Evolutionary conservation across 78 protist species (phyloP), one percentile per base, ranked within the genome.

Genomic region (Protostelium mycophagum): DNA sequence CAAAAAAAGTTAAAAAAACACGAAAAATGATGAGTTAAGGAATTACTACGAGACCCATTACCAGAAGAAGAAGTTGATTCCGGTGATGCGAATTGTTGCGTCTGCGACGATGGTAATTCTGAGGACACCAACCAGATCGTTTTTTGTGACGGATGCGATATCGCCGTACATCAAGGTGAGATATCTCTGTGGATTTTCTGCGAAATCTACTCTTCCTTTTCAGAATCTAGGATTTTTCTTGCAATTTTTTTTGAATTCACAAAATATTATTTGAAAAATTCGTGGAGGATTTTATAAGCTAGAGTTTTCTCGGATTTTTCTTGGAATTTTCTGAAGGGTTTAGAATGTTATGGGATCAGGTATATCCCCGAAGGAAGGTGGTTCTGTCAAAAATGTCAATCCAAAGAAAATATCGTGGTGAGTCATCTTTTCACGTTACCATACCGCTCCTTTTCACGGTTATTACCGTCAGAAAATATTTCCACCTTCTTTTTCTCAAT

Each of bases 71-170:
- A 51, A 51, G 73, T 83, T 23, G 84, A 86, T 29, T 5, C 63
- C 34, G 31, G 16, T n/a, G 63, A 87, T 83, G 63, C 16, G 35
- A 63, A 34, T 28, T 94, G 96, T 86, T 88, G 89, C 34, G 90
- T 94, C 28, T 94, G 96, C 83, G 87, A 88, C 83, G 94, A 94
- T 87, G 96, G 96, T 39, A 73, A 89, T 28, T 90, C 93, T 1
- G 94, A 89, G 38, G 96, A 94, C 29, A 91, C 94, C 9, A 94
- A 94, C 83, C 96, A 94, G 51, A 94, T 94, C 85, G 96, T 94
- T 29, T 94, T 88, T 87, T 94, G 96, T 38, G 96, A 94, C 88
- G 96, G 94, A 34, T 94, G 96, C 38, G 94, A 94, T 29, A 91
- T 94, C 38, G 94, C 96, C 28, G 96, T 91, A 0, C 96, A 94